Percentiles rank a stretch among this genome's conserved stretches.
Conservation (phyloP, 129 eudicot genomes). For the Escallonia rubra region DNA sequence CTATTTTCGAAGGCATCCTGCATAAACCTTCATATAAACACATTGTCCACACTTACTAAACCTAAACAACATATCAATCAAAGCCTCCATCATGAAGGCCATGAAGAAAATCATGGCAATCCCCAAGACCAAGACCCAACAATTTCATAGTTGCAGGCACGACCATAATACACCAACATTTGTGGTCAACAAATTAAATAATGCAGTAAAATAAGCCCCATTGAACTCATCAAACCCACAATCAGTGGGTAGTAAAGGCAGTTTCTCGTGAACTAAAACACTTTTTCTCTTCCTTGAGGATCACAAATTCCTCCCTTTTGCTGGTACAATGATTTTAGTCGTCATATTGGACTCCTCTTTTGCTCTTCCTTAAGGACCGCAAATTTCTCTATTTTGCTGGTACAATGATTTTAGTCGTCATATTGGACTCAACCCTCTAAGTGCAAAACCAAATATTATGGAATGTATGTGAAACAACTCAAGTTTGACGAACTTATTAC, state of each 20-base stretch:
- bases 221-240: slow-evolving; percentile 77
- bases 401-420: no score
- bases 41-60: slow-evolving; percentile 61
- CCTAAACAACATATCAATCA: slow-evolving; percentile 69
- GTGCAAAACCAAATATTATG: neutral
- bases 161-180: slow-evolving; percentile 93
- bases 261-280: slow-evolving; percentile 56
- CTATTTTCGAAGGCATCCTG: slow-evolving; percentile 77
- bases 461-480: slow-evolving; percentile 1
- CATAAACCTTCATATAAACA: slow-evolving; percentile 71
- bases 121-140: slow-evolving; percentile 76
- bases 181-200: slow-evolving; percentile 80
- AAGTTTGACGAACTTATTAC: slow-evolving; percentile 13
- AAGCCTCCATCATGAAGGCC: slow-evolving; percentile 73
- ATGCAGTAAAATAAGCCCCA: slow-evolving; percentile 80
- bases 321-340: slow-evolving; percentile 34
- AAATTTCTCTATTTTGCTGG: no score
- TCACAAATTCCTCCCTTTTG: slow-evolving; percentile 58
- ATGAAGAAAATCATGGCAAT: slow-evolving; percentile 55
- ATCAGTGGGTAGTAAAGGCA: slow-evolving; percentile 77
- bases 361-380: no score
- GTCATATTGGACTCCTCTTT: no score
- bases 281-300: slow-evolving; percentile 58
- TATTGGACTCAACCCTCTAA: neutral
- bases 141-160: slow-evolving; percentile 93